These are phyloP conservation scores for Lolium rigidum DNA, from an alignment of 176 grass and related monocot genomes.

Conservation along the genomic window DNA sequence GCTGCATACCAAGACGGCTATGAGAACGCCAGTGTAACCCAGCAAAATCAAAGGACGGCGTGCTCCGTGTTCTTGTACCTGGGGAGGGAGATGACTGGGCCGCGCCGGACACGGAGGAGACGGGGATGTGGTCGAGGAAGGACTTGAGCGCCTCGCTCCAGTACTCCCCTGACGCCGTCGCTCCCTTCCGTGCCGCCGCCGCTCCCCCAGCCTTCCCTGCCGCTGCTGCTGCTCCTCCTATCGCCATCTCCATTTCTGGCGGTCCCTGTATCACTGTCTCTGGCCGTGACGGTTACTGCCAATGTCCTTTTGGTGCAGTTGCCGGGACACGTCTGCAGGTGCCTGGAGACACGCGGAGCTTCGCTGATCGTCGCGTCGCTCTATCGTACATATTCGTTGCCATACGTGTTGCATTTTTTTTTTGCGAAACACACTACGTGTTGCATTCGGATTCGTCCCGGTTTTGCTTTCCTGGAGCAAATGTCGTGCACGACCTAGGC, in stretches of 20 bases:
- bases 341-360: conserved; percentile 24
- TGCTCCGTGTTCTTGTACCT: background rate
- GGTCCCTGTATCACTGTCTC: background rate
- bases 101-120: conserved; percentile 49
- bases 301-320: background rate
- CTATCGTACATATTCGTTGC: background rate
- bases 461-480: background rate
- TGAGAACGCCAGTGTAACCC: background rate
- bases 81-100: conserved; percentile 30
- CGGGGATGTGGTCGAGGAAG: conserved; percentile 69
- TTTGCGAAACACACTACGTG: conserved; percentile 3
- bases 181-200: background rate
- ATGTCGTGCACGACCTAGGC: background rate
- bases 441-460: background rate
- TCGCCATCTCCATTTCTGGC: conserved; percentile 34
- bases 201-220: conserved; percentile 9
- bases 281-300: background rate
- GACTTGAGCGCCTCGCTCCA: conserved; percentile 65
- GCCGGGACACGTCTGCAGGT: conserved; percentile 37
- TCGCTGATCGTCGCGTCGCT: background rate
- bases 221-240: conserved; percentile 1
- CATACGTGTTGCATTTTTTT: conserved; percentile 9
- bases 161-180: conserved; percentile 22
- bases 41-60: background rate
- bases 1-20: conserved; percentile 15